Conservation (phyloP, 441 rosid species). For the Cnidoscolus chayamansa region DNA sequence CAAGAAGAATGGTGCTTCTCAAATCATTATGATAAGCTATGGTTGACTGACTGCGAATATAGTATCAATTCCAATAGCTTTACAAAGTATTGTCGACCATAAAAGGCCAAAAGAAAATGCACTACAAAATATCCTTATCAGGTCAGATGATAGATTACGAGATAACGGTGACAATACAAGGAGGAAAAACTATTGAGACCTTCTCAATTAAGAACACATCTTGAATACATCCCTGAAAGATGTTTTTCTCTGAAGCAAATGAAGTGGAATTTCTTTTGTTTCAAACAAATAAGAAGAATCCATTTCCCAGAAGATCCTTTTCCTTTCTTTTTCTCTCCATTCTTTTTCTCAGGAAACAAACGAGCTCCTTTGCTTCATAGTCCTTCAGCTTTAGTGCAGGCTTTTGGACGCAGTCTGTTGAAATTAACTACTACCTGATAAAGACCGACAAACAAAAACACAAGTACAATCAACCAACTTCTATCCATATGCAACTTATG, state of each 20-base stretch:
- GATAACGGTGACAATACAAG: not conserved
- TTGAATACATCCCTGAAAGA: not conserved
- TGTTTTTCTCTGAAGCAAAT: constrained; percentile 5
- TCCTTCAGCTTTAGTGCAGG: constrained; percentile 9
- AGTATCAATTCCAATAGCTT: not conserved
- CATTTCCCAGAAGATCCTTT: not conserved
- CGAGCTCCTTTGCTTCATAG: not conserved
- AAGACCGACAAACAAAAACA: not conserved
- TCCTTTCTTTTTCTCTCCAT: not conserved
- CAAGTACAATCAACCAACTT: not conserved
- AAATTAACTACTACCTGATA: constrained; percentile 4
- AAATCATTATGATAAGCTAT: not conserved
- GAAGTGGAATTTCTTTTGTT: not conserved
- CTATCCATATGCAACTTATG: not conserved
- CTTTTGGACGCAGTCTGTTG: not conserved
- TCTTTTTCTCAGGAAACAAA: not conserved
- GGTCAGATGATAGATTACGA: not conserved
- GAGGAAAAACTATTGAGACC: not conserved
- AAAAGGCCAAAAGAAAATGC: not conserved
- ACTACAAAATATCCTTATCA: not conserved
- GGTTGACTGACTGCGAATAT: not conserved
- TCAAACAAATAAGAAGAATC: not conserved
- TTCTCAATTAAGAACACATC: not conserved
- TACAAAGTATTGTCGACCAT: not conserved
- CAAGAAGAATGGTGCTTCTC: not conserved